These are phyloP conservation scores for Globisporangium spiculum DNA, from an alignment of 352 stramenopile genomes.

Conservation along the genomic window DNA sequence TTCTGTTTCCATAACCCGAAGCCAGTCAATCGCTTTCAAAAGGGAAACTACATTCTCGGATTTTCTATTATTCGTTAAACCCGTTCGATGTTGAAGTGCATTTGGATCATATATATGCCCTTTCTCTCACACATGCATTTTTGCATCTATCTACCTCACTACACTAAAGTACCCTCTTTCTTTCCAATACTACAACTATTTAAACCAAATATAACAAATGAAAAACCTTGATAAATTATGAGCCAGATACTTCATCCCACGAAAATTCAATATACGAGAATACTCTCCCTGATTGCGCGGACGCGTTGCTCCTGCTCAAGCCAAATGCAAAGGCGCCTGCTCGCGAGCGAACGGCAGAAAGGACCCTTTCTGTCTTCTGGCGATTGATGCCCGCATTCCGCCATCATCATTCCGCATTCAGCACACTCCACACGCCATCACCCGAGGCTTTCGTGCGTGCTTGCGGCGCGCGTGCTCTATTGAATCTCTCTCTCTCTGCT, in stretches of 20 bases:
- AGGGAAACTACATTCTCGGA: background rate
- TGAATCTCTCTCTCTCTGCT: background rate
- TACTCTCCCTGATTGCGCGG: no score
- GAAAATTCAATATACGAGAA: no score
- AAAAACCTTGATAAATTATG: no score
- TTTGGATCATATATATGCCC: background rate
- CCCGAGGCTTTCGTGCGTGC: no score
- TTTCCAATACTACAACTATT: no score
- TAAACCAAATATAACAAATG: no score
- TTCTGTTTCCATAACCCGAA: background rate
- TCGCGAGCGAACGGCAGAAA: background rate
- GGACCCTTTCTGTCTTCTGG: background rate
- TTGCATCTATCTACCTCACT: background rate
- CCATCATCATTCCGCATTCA: background rate
- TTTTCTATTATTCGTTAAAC: conserved; percentile 3
- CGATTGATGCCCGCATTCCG: background rate
- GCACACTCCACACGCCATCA: no score
- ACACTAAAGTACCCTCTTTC: background rate
- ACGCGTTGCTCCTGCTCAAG: no score
- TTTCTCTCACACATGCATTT: background rate
- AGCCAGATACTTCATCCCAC: no score
- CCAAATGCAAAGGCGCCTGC: background rate
- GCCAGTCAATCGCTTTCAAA: background rate
- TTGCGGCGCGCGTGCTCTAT: no score
- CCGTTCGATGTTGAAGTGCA: conserved; percentile 4